phyloP scores from a whole-genome alignment of 2,329 filamentous ascomycete genomes.

The Xylariales sp. region DNA sequence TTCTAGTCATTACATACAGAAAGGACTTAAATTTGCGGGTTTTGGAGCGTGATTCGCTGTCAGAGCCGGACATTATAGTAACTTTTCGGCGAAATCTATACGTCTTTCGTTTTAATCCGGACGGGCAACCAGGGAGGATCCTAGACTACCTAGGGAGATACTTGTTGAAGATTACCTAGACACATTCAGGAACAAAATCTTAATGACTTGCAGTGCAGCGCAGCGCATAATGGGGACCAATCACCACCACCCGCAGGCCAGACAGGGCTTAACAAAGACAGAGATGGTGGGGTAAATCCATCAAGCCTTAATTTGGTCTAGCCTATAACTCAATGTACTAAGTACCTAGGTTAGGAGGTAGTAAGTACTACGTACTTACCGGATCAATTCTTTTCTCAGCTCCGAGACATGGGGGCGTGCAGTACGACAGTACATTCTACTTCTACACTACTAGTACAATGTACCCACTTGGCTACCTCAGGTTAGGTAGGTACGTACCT shows the following conservation, averaged over 20 bases:
- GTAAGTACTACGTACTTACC: neutral
- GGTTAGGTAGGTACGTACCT: neutral
- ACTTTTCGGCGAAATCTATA: conserved; percentile 5
- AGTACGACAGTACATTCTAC: neutral
- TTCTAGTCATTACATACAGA: conserved; percentile 34
- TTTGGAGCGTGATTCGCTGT: conserved; percentile 27
- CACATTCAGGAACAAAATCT: conserved; percentile 1
- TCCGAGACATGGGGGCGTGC: neutral
- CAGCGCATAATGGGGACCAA: conserved; percentile 6
- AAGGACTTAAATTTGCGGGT: conserved; percentile 33
- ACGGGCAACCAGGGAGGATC: conserved; percentile 24
- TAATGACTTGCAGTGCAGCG: conserved; percentile 11
- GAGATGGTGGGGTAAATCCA: neutral
- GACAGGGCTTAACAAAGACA: neutral
- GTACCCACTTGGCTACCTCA: conserved; percentile 4
- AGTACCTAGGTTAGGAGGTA: too few relatives aligned
- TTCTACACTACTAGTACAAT: too few relatives aligned
- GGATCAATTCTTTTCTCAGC: conserved; percentile 16
- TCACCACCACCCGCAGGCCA: neutral
- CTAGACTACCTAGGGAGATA: conserved; percentile 1
- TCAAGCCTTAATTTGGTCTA: conserved; percentile 8
- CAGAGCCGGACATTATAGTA: conserved; percentile 33
- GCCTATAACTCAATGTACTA: neutral
- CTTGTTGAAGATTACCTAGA: neutral
- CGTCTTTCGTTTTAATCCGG: conserved; percentile 3